Percentiles rank a stretch among this genome's conserved stretches.
Conservation (phyloP, 2,329 filamentous ascomycete genomes). For the Alternaria viburni region DNA sequence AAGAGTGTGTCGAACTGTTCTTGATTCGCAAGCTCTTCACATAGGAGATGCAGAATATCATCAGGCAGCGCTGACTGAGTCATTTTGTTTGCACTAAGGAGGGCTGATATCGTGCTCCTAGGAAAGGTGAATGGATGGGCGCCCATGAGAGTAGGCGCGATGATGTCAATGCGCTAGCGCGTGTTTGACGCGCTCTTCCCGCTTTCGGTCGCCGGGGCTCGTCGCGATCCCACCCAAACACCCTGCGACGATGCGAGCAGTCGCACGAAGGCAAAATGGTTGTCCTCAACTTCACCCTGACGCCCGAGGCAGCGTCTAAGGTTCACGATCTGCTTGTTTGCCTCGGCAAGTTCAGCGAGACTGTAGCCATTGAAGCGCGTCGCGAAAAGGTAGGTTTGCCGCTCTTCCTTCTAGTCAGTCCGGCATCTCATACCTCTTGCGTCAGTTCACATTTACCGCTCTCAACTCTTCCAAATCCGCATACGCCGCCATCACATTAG, state of each 20-base stretch:
- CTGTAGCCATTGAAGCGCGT: conserved; percentile 75
- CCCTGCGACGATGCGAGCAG: conserved; percentile 15
- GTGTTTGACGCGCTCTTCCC: conserved; percentile 26
- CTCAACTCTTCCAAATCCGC: conserved; percentile 82
- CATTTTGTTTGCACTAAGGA: conserved; percentile 23
- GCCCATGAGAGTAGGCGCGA: conserved; percentile 3
- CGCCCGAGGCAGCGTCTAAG: conserved; percentile 72
- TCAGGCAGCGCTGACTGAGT: conserved; percentile 53
- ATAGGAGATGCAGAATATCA: conserved; percentile 68
- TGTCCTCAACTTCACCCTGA: conserved; percentile 72
- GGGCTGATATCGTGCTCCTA: not conserved
- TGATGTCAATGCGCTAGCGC: conserved; percentile 29
- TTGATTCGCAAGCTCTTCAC: conserved; percentile 62
- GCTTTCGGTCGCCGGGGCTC: conserved; percentile 13
- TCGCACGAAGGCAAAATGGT: conserved; percentile 46
- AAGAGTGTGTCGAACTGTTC: conserved; percentile 67
- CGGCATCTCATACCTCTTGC: conserved; percentile 22
- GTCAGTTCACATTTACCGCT: conserved; percentile 71
- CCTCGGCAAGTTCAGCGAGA: conserved; percentile 79
- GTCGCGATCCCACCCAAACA: not conserved
- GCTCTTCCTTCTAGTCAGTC: conserved; percentile 15
- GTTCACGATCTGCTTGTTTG: conserved; percentile 77
- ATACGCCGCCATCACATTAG: conserved; percentile 74
- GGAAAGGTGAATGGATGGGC: conserved; percentile 1
- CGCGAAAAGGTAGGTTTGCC: conserved; percentile 64